phyloP scores from a whole-genome alignment of 2,329 filamentous ascomycete species.

The Aspergillus chevalieri region DNA sequence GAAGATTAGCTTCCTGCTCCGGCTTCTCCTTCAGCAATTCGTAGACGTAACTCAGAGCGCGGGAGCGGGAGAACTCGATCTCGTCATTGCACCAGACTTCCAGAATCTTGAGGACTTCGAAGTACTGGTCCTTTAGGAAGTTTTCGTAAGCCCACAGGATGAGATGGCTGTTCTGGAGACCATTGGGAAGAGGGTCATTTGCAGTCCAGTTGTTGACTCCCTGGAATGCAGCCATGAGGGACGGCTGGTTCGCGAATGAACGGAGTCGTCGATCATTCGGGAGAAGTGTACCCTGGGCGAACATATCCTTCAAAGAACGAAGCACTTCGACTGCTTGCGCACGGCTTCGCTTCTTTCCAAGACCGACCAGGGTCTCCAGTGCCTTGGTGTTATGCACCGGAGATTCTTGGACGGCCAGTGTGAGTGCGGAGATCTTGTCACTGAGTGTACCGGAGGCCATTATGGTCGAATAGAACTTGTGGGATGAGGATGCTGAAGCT shows the following conservation, averaged over 20 bases:
- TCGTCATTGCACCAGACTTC: conserved; percentile 94
- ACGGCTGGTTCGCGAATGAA: conserved; percentile 73
- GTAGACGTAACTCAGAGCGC: conserved; percentile 84
- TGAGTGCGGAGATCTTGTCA: conserved; percentile 93
- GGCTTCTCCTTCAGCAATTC: conserved; percentile 91
- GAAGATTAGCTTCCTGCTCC: conserved; percentile 90
- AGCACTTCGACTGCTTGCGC: conserved; percentile 90
- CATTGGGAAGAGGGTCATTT: conserved; percentile 65
- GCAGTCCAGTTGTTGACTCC: conserved; percentile 59
- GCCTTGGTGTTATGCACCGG: conserved; percentile 87
- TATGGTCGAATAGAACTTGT: conserved; percentile 94
- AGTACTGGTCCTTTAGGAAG: conserved; percentile 90
- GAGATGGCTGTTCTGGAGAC: conserved; percentile 68
- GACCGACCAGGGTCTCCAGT: conserved; percentile 71
- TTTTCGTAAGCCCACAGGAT: conserved; percentile 90
- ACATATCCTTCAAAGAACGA: conserved; percentile 85
- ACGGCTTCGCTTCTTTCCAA: conserved; percentile 91
- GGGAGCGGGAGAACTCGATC: conserved; percentile 83
- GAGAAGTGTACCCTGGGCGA: conserved; percentile 80
- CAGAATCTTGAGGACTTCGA: conserved; percentile 83
- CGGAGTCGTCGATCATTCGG: conserved; percentile 75
- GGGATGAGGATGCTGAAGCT: conserved; percentile 72
- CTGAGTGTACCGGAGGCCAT: conserved; percentile 94
- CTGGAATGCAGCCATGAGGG: conserved; percentile 64
- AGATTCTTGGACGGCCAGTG: conserved; percentile 90